A percentile compares a stretch with the other conserved stretches of the same genome.
Evolutionary conservation across 2,329 filamentous ascomycete species (phyloP).

Genomic region (Fusarium sp.): DNA sequence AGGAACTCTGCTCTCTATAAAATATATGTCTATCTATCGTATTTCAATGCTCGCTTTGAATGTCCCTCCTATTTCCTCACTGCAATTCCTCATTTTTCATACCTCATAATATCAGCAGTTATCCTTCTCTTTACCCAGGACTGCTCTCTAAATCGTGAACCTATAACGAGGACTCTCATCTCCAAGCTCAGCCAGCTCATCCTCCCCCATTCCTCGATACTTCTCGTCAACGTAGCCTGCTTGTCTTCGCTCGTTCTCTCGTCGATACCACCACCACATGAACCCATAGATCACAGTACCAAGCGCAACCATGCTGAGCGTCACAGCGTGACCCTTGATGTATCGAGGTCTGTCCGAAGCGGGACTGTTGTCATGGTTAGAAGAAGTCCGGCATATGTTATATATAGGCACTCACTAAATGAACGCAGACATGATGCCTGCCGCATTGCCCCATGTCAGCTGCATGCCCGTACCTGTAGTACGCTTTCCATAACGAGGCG

Average conservation of each 20-base stretch:
- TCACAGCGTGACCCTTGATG: constrained; percentile 70
- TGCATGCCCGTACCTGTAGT: constrained; percentile 79
- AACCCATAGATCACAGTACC: constrained; percentile 64
- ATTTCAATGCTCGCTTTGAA: background rate
- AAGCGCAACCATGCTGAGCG: constrained; percentile 67
- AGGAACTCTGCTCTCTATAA: background rate
- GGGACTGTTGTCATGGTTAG: constrained; percentile 52
- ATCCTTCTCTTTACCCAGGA: background rate
- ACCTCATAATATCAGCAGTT: background rate
- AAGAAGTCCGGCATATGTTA: background rate
- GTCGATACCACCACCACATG: constrained; percentile 65
- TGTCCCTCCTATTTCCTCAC: background rate
- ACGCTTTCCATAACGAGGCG: constrained; percentile 80
- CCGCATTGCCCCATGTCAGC: constrained; percentile 75
- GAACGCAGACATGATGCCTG: constrained; percentile 80
- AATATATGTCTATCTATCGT: background rate
- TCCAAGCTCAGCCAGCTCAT: constrained; percentile 62
- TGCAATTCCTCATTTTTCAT: background rate
- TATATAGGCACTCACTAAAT: constrained; percentile 58
- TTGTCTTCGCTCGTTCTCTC: constrained; percentile 60
- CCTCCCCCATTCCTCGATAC: constrained; percentile 57
- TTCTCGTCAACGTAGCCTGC: constrained; percentile 53
- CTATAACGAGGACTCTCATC: constrained; percentile 64
- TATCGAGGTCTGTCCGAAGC: constrained; percentile 66
- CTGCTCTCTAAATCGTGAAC: constrained; percentile 54